phyloP scores from a whole-genome alignment of 345 rosid species.

The Hypericum perforatum region DNA sequence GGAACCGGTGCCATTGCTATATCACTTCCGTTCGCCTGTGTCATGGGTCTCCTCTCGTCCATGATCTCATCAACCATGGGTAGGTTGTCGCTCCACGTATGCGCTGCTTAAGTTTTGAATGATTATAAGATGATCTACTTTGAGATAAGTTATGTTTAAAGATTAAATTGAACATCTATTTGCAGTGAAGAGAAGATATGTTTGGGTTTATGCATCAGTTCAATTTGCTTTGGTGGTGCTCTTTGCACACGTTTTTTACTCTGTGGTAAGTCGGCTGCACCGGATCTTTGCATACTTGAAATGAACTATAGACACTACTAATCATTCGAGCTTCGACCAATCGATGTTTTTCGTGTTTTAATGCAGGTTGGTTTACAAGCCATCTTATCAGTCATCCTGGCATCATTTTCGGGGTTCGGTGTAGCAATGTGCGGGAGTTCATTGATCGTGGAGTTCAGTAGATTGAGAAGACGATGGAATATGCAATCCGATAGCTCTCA shows the following conservation, averaged over 20 bases:
- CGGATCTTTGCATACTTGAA: neutral
- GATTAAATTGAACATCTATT: neutral
- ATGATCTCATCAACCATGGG: slow-evolving; percentile 47
- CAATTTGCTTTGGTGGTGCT: slow-evolving; percentile 53
- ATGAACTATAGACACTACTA: no score
- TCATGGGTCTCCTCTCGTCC: slow-evolving; percentile 41
- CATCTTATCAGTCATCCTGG: slow-evolving; percentile 38
- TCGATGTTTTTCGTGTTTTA: neutral
- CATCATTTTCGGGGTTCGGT: slow-evolving; percentile 49
- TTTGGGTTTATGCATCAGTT: slow-evolving; percentile 53
- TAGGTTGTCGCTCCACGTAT: slow-evolving; percentile 10
- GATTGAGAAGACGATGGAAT: slow-evolving; percentile 33
- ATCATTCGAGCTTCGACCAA: no score
- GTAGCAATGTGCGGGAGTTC: slow-evolving; percentile 48
- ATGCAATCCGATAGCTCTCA: no score
- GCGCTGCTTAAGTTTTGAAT: no score
- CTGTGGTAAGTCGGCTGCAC: slow-evolving; percentile 27
- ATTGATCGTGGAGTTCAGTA: slow-evolving; percentile 39
- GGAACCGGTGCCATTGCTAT: slow-evolving; percentile 43
- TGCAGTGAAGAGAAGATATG: slow-evolving; percentile 52
- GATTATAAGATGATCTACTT: no score
- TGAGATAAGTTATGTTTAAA: no score
- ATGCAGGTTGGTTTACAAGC: slow-evolving; percentile 40
- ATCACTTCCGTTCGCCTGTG: slow-evolving; percentile 40
- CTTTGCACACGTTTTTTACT: slow-evolving; percentile 50